A percentile compares a stretch with the other conserved stretches of the same genome.
These are phyloP conservation scores for Zopfochytrium polystomum DNA, from an alignment of 371 early-diverging fungal genomes.

Conservation along the genomic window DNA sequence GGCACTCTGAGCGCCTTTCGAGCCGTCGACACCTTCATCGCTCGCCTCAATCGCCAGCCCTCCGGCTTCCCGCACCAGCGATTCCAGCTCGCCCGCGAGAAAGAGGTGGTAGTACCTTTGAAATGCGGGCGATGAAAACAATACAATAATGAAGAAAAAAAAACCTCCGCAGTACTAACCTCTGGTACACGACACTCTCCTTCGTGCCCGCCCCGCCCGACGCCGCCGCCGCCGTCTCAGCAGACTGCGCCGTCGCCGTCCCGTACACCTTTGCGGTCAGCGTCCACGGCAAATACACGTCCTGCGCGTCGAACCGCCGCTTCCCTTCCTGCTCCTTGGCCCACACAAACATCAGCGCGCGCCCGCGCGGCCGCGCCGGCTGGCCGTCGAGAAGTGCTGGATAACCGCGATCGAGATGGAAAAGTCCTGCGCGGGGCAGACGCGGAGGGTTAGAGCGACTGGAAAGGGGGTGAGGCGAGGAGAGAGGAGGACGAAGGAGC, in stretches of 20 bases:
- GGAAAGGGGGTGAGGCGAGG: no score
- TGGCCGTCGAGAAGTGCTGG: conserved; percentile 85
- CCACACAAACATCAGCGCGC: conserved; percentile 89
- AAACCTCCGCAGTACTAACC: no score
- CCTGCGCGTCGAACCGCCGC: conserved; percentile 82
- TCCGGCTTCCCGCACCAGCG: conserved; percentile 59
- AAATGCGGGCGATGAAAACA: neutral
- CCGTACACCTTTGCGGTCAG: conserved; percentile 34
- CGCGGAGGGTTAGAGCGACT: no score
- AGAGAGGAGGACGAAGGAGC: no score
- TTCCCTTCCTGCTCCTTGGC: conserved; percentile 80
- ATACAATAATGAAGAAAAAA: no score
- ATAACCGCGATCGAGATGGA: conserved; percentile 93
- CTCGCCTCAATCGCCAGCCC: no score
- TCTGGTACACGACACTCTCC: conserved; percentile 52
- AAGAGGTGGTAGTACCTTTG: conserved; percentile 91
- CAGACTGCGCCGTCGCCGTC: conserved; percentile 19
- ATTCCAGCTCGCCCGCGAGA: conserved; percentile 78
- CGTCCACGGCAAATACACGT: conserved; percentile 91
- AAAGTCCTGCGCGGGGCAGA: no score
- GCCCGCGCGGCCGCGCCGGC: conserved; percentile 70
- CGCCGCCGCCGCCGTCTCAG: no score
- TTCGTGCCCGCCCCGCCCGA: conserved; percentile 18
- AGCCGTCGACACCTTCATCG: no score
- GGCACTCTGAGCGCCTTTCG: no score